These are phyloP conservation scores for Spathaspora sp. DNA, from an alignment of 805 yeast genomes.

Conservation along the genomic window DNA sequence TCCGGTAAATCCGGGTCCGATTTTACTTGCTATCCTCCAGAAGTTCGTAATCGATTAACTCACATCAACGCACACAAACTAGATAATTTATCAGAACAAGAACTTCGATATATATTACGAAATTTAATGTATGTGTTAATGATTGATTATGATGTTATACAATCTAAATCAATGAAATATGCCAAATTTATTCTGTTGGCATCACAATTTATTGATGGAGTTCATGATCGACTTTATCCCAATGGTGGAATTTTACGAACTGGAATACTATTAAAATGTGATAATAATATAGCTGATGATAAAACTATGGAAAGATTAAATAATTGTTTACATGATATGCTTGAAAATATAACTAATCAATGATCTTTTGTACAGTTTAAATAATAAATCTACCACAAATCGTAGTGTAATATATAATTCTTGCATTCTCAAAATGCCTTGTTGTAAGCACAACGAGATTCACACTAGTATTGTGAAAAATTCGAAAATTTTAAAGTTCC, in stretches of 20 bases:
- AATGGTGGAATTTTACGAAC: constrained; percentile 6
- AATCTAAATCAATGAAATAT: constrained; percentile 21
- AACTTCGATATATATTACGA: constrained; percentile 29
- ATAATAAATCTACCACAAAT: too few species aligned
- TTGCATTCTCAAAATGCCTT: too few species aligned
- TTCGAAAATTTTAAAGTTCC: background rate
- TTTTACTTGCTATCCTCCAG: background rate
- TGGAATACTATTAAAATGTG: background rate
- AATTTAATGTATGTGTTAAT: constrained; percentile 31
- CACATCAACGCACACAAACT: background rate
- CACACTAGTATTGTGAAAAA: background rate
- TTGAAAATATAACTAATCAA: background rate
- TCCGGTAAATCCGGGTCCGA: background rate
- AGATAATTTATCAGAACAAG: constrained; percentile 24
- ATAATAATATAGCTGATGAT: background rate
- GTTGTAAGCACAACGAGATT: too few species aligned
- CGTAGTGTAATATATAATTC: too few species aligned
- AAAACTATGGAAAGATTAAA: constrained; percentile 14
- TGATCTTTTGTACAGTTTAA: too few species aligned
- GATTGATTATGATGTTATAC: constrained; percentile 24
- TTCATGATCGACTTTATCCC: constrained; percentile 26
- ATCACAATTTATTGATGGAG: constrained; percentile 25
- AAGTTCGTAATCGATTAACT: background rate
- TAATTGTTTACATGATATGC: constrained; percentile 26
- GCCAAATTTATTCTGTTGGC: constrained; percentile 24